Percentiles rank a stretch among this genome's conserved stretches.
Evolutionary conservation across 2,329 filamentous ascomycete genomes (phyloP).

Genomic region (Penicillium sclerotiorum): DNA sequence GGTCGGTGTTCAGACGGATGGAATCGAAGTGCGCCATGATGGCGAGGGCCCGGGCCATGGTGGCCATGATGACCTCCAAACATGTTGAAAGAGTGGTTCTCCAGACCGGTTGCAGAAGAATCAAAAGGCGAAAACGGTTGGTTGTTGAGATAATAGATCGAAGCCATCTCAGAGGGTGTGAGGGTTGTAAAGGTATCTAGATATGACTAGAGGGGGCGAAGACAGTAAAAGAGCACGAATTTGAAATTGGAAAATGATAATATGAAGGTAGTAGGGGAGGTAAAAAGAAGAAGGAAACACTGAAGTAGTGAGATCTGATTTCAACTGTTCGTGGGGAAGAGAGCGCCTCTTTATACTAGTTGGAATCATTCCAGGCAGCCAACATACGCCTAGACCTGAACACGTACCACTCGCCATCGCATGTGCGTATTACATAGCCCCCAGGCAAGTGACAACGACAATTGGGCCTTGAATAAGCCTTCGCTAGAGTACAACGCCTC

Average conservation of each 20-base stretch:
- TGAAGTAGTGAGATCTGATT: constrained; percentile 8
- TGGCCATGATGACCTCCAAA: constrained; percentile 30
- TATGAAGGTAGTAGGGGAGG: constrained; percentile 2
- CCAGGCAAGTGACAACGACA: no score
- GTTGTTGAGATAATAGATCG: constrained; percentile 57
- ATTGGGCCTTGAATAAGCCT: constrained; percentile 19
- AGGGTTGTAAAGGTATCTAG: background rate
- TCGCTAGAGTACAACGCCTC: background rate
- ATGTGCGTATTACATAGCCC: no score
- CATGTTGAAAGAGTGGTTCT: constrained; percentile 52
- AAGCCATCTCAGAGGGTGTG: constrained; percentile 50
- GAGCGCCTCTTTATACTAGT: constrained; percentile 15
- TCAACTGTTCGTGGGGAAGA: background rate
- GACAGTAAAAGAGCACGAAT: no score
- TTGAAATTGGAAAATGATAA: background rate
- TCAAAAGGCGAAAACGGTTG: constrained; percentile 54
- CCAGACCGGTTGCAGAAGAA: constrained; percentile 52
- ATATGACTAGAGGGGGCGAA: background rate
- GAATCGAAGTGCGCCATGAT: constrained; percentile 7
- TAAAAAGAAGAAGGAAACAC: background rate
- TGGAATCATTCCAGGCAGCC: constrained; percentile 1
- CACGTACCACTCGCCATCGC: background rate
- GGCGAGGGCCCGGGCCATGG: constrained; percentile 10
- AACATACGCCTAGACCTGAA: background rate
- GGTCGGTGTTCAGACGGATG: background rate